Conservation (phyloP, 257 asterid species). For the Nicotiana noctiflora region DNA sequence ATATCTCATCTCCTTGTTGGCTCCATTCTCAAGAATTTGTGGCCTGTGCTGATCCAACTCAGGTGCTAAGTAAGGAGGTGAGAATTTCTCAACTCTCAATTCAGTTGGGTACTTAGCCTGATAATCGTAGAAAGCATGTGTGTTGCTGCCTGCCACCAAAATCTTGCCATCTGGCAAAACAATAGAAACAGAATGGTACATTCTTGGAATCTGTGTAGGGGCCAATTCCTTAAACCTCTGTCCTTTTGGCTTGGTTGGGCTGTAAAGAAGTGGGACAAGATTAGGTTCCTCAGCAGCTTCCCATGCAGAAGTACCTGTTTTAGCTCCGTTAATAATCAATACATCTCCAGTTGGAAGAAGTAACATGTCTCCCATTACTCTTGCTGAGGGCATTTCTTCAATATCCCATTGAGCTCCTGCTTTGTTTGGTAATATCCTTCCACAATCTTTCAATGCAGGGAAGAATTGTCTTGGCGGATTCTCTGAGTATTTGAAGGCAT, state of each 20-base stretch:
- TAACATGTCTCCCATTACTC: constrained; percentile 78
- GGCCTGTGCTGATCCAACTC: constrained; percentile 32
- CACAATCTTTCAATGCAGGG: constrained; percentile 60
- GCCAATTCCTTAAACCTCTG: constrained; percentile 39
- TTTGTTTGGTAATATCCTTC: constrained; percentile 33
- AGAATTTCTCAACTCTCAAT: constrained; percentile 67
- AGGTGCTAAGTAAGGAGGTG: constrained; percentile 67
- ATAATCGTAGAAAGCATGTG: constrained; percentile 46
- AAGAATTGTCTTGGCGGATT: constrained; percentile 34
- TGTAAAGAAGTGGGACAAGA: constrained; percentile 49
- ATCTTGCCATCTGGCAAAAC: constrained; percentile 64
- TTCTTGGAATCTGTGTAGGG: constrained; percentile 50
- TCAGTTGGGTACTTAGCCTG: constrained; percentile 50
- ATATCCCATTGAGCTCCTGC: constrained; percentile 43
- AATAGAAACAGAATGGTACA: constrained; percentile 68
- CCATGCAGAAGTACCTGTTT: constrained; percentile 78
- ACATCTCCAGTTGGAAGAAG: constrained; percentile 71
- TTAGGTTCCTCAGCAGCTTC: constrained; percentile 57
- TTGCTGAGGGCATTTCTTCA: constrained; percentile 67
- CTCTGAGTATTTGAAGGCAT: constrained; percentile 41
- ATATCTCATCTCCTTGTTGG: constrained; percentile 31
- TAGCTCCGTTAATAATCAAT: constrained; percentile 56
- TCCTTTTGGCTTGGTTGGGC: constrained; percentile 37
- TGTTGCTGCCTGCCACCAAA: constrained; percentile 76
- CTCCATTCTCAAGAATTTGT: constrained; percentile 14